phyloP scores from a whole-genome alignment of 106 monocot genomes.

The Phalaenopsis equestris region DNA sequence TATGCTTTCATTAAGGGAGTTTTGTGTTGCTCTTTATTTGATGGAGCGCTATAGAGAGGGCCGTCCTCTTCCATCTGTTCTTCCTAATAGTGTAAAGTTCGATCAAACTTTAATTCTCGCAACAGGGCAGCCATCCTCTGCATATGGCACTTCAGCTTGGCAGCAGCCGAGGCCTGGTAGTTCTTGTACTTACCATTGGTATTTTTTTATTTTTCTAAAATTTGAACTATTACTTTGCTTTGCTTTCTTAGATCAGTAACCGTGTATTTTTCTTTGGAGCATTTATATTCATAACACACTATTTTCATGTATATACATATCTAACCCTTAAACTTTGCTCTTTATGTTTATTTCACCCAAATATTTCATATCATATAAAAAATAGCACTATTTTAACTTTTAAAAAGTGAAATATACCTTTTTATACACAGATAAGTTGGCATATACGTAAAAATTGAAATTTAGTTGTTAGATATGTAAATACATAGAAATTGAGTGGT shows the following conservation, averaged over 20 bases:
- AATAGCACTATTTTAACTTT: no score
- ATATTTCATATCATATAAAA: no score
- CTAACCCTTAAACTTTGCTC: no score
- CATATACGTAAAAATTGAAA: no score
- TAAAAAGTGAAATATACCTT: no score
- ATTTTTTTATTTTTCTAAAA: conserved; percentile 6
- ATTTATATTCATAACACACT: no score
- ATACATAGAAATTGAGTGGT: no score
- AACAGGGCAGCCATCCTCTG: conserved; percentile 47
- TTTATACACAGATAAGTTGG: no score
- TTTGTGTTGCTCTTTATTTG: conserved; percentile 84
- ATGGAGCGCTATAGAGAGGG: conserved; percentile 93
- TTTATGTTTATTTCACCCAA: no score
- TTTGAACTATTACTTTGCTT: conserved; percentile 4
- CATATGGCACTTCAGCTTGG: conserved; percentile 43
- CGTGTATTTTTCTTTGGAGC: not conserved
- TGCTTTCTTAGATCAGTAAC: not conserved
- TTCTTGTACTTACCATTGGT: not conserved
- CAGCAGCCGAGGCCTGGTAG: conserved; percentile 70
- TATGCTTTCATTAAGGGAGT: conserved; percentile 93
- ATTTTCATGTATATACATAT: no score
- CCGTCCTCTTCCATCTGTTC: conserved; percentile 56
- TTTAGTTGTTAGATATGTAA: no score
- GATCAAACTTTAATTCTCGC: conserved; percentile 72
- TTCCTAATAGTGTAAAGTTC: conserved; percentile 63